Evolutionary conservation across 2,329 filamentous ascomycete genomes (phyloP), one percentile per base, ranked within the genome.

Genomic region (Colletotrichum liriopes): DNA sequence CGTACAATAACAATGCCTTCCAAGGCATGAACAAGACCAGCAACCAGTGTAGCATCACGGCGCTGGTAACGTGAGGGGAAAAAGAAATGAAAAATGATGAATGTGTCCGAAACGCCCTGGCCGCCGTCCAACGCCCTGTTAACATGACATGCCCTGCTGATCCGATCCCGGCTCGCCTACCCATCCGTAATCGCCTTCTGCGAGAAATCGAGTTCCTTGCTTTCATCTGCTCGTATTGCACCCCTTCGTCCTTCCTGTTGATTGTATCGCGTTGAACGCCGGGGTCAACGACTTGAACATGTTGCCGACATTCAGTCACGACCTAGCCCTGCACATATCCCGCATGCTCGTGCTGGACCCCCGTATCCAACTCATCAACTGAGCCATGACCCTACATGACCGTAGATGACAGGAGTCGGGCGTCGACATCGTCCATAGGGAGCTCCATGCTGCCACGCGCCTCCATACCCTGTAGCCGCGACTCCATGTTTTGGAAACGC

Each of bases 361-460:
- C 47, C 47, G 43, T 29, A 47, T 52, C 51, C 39, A 37, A 23
- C 47, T 35, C 47, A 45, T 16, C 37, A 51, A 29, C 35, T 49
- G 68, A 74, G 76, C 64, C 76, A 71, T 67, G 63, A 49, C 75
- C 77, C 80, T 84, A 85, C 82, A 85, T 83, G 77, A 84, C 83
- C 74, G 82, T 78, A 65, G 82, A 83, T 54, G 84, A 83, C 72
- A 86, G 77, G 60, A 86, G 78, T 67, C 84, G 82, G 62, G 82
- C 80, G 73, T 86, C 84, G 60, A 85, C 84, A 56, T 86, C 84
- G 70, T 85, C 83, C 81, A 85, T 83, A 45, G 83, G 80, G n/a
- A 77, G 74, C 61, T 77, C 76, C 73, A 78, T 77, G 61, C 68
- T 61, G 58, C 72, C 69, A 16, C 77, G 74, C 16, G 73, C 73